Conservation (phyloP, 2,329 filamentous ascomycete genomes). For the Xylariaceae sp. region DNA sequence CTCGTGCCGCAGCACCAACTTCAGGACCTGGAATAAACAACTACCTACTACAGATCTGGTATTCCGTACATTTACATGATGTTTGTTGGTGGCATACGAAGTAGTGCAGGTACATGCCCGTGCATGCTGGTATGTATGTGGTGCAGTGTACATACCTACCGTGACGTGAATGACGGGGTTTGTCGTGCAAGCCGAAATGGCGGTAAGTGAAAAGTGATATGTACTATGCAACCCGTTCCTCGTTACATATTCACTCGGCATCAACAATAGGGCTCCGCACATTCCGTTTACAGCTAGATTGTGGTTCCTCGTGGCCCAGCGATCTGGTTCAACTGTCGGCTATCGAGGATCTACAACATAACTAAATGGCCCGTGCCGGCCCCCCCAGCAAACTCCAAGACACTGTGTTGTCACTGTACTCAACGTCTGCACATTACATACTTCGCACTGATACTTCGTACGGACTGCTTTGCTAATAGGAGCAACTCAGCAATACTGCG, state of each 20-base stretch:
- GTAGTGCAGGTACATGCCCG: no score
- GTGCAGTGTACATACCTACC: neutral
- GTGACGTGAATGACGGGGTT: neutral
- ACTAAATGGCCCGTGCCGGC: conserved; percentile 6
- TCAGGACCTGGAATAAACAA: no score
- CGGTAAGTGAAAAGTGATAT: conserved; percentile 16
- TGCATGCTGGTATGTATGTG: no score
- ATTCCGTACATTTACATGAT: no score
- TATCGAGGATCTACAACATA: conserved; percentile 27
- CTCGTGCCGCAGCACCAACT: no score
- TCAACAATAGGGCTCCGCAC: conserved; percentile 4
- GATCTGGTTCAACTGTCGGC: conserved; percentile 33
- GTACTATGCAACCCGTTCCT: neutral
- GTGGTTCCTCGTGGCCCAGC: conserved; percentile 25
- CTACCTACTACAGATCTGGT: no score
- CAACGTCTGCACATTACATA: no score
- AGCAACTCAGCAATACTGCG: no score
- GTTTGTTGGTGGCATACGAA: no score
- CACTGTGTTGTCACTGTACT: conserved; percentile 17
- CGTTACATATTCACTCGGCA: no score
- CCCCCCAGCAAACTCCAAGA: neutral
- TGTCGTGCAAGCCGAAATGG: conserved; percentile 19
- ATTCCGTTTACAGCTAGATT: conserved; percentile 9
- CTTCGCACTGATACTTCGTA: no score
- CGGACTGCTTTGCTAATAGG: no score